Evolutionary conservation across 2,329 filamentous ascomycete genomes (phyloP), one percentile per base, ranked within the genome.

Genomic region (Aureobasidium sp.): DNA sequence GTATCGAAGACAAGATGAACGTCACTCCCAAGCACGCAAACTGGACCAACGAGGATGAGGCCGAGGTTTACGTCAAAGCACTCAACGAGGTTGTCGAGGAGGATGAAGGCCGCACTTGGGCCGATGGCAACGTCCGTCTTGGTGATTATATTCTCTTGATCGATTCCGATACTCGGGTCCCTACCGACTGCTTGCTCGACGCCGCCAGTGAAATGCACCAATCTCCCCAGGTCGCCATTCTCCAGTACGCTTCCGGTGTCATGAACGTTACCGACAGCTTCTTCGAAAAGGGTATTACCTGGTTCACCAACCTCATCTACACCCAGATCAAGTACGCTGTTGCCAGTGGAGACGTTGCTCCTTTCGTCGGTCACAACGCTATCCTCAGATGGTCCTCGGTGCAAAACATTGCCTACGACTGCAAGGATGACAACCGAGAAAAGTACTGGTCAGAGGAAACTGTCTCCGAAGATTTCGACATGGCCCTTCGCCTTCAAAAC

Each of bases 371-470:
- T n/a, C 88, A 91, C 76, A 91, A 91, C 66, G 88, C 88, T 56
- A 80, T 91, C 48, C 82, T 91, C 24, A 85, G 88, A 68, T 91
- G 88, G 88, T 82, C 83, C 56, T 88, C 88, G 37, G 81, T 91
- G 62, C 88, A 91, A 73, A 82, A 89, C 66, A 86, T 90, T 45
- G 82, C 84, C 15, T 90, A 90, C 73, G 75, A 78, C 44, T 86
- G 89, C 68, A 82, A 86, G 65, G 85, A 88, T 65, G 85, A 85
- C 14, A 85, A 88, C 66, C 69, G 70, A 35, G 87, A 90, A 70
- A 91, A 90, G 74, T 91, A 88, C 76, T 91, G 88, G 88, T 90
- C 87, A 8, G 88, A 91, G 74, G 85, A 82, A 40, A 88, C 90
- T 70, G 88, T 91, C 63, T 90, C 87, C 2, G 88, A 91, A 70